A percentile compares a stretch with the other conserved stretches of the same genome.
Conservation (phyloP, 1,284 basidiomycete species). For the Sanghuangporus sanghuang region DNA sequence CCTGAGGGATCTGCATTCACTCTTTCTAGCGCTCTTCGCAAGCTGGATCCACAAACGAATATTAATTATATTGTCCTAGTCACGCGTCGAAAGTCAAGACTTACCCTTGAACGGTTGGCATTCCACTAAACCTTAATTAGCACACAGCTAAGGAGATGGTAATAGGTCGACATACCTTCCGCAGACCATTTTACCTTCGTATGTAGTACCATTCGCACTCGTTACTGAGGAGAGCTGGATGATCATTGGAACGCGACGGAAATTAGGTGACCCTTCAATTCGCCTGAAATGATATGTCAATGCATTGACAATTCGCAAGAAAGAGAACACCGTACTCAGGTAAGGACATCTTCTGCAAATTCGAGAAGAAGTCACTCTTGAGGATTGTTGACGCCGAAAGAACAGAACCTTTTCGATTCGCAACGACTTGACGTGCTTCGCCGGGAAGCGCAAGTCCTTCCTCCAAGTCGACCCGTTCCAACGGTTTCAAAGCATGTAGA, state of each 20-base stretch:
- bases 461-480: slow-evolving; percentile 70
- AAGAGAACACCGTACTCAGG: slow-evolving; percentile 62
- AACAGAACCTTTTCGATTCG: slow-evolving; percentile 81
- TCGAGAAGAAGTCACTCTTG: slow-evolving; percentile 96
- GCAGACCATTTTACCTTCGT: slow-evolving; percentile 70
- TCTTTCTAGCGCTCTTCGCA: slow-evolving; percentile 77
- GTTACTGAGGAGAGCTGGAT: slow-evolving; percentile 39
- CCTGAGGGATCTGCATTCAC: slow-evolving; percentile 78
- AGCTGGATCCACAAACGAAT: slow-evolving; percentile 36
- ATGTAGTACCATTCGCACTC: slow-evolving; percentile 32
- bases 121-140: slow-evolving; percentile 50
- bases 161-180: slow-evolving; percentile 55
- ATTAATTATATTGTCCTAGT: slow-evolving; percentile 16
- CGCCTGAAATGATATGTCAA: slow-evolving; percentile 45
- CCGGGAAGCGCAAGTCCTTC: slow-evolving; percentile 83
- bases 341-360: slow-evolving; percentile 91
- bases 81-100: slow-evolving; percentile 21
- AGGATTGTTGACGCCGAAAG: slow-evolving; percentile 91
- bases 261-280: slow-evolving; percentile 91
- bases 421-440: slow-evolving; percentile 82
- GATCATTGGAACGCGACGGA: slow-evolving; percentile 71
- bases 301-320: background rate
- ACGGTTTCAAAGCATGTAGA: slow-evolving; percentile 77
- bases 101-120: slow-evolving; percentile 85
- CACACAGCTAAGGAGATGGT: slow-evolving; percentile 14